Evolutionary conservation across 495 filamentous ascomycete species (phyloP).

Genomic region (Daldinia grandis): DNA sequence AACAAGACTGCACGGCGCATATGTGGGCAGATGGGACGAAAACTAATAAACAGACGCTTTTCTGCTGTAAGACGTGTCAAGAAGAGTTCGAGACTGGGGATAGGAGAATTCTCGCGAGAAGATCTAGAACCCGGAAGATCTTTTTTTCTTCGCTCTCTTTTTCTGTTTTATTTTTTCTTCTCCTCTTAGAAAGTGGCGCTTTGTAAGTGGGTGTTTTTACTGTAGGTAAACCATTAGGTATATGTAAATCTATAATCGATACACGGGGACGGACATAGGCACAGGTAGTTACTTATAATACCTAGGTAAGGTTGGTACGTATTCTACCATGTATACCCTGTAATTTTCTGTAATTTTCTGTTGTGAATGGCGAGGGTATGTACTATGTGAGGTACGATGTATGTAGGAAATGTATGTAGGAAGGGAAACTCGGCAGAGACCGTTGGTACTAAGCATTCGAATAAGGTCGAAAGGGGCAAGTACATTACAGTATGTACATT

Average conservation of each 20-base stretch:
- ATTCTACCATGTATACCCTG: no score
- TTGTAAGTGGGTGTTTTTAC: constrained; percentile 13
- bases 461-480: constrained; percentile 35
- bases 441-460: constrained; percentile 30
- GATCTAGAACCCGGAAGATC: constrained; percentile 40
- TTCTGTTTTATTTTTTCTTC: not conserved
- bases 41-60: constrained; percentile 40
- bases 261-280: constrained; percentile 6
- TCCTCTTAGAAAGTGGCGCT: constrained; percentile 7
- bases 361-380: constrained; percentile 6
- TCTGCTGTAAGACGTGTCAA: constrained; percentile 44
- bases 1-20: constrained; percentile 38
- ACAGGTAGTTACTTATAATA: no score
- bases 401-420: constrained; percentile 2
- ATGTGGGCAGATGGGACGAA: constrained; percentile 40
- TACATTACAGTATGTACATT: constrained; percentile 29
- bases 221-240: constrained; percentile 2
- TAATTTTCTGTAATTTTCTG: not conserved
- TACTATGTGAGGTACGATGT: constrained; percentile 7
- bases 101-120: constrained; percentile 41
- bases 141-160: constrained; percentile 4
- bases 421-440: constrained; percentile 30
- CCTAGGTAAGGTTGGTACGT: not conserved
- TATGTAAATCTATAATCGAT: constrained; percentile 18
- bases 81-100: constrained; percentile 34